A percentile compares a stretch with the other conserved stretches of the same genome.
Evolutionary conservation across 2,329 filamentous ascomycete species (phyloP).

Genomic region (Diaporthe humulicola): DNA sequence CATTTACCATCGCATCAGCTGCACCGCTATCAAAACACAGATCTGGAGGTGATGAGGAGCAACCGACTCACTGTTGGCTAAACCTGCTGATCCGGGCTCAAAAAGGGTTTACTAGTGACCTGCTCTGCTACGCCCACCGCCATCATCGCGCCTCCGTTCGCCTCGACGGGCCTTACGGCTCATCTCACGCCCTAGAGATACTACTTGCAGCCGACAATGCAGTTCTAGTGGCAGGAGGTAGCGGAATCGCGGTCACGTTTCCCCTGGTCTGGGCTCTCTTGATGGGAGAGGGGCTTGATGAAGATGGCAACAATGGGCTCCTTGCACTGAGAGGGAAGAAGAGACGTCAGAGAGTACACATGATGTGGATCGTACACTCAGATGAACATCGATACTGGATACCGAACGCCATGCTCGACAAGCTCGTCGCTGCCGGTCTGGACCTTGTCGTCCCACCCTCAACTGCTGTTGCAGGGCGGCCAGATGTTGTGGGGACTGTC

Average conservation of each 20-base stretch:
- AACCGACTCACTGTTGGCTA: conserved; percentile 60
- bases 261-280: conserved; percentile 69
- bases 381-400: conserved; percentile 67
- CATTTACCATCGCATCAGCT: conserved; percentile 75
- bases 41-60: neutral
- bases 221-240: conserved; percentile 73
- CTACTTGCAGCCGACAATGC: conserved; percentile 62
- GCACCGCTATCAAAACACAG: conserved; percentile 53
- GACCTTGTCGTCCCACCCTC: conserved; percentile 67
- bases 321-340: neutral
- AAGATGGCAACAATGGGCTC: neutral
- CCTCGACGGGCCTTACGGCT: conserved; percentile 77
- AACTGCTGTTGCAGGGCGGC: conserved; percentile 65
- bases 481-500: conserved; percentile 63
- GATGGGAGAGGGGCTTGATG: conserved; percentile 38
- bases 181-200: conserved; percentile 65
- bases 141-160: conserved; percentile 59
- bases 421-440: conserved; percentile 63
- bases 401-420: conserved; percentile 60
- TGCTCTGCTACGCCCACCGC: conserved; percentile 64
- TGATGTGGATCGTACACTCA: conserved; percentile 73
- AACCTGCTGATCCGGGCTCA: conserved; percentile 71
- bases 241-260: conserved; percentile 74
- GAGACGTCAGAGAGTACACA: conserved; percentile 54
- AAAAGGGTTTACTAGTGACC: conserved; percentile 69